Evolutionary conservation across 2,329 filamentous ascomycete species (phyloP).

Genomic region (Talaromyces funiculosus): DNA sequence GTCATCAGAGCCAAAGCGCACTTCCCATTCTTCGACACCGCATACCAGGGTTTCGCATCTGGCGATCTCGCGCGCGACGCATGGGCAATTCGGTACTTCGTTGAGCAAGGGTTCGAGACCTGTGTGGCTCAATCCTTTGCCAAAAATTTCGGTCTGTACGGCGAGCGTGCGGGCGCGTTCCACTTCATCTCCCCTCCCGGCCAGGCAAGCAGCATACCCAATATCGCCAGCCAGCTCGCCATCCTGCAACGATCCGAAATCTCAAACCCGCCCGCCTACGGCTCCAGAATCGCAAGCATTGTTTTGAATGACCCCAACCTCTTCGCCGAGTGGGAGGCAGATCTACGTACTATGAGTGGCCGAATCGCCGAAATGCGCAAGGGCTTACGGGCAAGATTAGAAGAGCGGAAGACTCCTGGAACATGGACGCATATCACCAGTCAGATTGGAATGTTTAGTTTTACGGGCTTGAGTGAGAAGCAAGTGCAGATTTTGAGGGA

Average conservation of each 20-base stretch:
- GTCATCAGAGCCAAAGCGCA: slow-evolving; percentile 72
- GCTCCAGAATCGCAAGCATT: slow-evolving; percentile 77
- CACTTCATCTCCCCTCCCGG: slow-evolving; percentile 78
- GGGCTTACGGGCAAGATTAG: slow-evolving; percentile 70
- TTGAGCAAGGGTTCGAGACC: slow-evolving; percentile 78
- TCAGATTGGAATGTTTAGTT: slow-evolving; percentile 99
- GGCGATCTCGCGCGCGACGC: slow-evolving; percentile 80
- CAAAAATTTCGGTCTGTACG: slow-evolving; percentile 76
- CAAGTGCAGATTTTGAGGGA: slow-evolving; percentile 45
- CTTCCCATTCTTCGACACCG: slow-evolving; percentile 97
- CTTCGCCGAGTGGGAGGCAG: slow-evolving; percentile 87
- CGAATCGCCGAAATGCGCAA: slow-evolving; percentile 90
- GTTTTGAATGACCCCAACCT: slow-evolving; percentile 77
- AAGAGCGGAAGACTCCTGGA: slow-evolving; percentile 70
- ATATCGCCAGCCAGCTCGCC: slow-evolving; percentile 81
- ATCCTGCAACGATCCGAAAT: slow-evolving; percentile 97
- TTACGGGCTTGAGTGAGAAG: slow-evolving; percentile 50
- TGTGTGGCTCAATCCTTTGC: slow-evolving; percentile 57
- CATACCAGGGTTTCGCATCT: slow-evolving; percentile 96
- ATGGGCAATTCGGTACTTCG: slow-evolving; percentile 89
- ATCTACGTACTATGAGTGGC: slow-evolving; percentile 88
- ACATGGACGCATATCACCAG: slow-evolving; percentile 98
- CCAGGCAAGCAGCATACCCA: slow-evolving; percentile 51
- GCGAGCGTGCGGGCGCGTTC: slow-evolving; percentile 92
- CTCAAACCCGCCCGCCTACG: slow-evolving; percentile 92